A percentile compares a stretch with the other conserved stretches of the same genome.
These are phyloP conservation scores for Orbilia ellipsospora DNA, from an alignment of 2,329 filamentous ascomycete genomes.

Conservation along the genomic window DNA sequence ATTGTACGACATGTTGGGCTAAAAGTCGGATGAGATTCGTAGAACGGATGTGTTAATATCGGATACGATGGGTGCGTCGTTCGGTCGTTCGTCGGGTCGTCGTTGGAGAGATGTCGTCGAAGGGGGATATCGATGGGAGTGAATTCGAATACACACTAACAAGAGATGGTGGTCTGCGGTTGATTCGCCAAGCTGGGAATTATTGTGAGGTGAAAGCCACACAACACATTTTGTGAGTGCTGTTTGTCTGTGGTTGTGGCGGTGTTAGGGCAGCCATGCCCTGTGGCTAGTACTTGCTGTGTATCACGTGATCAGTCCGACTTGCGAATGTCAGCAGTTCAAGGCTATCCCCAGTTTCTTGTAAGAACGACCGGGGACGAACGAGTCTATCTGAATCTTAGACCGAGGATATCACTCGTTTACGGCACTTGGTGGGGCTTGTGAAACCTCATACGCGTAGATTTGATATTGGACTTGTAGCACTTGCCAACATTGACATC, in stretches of 20 bases:
- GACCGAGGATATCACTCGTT: no score
- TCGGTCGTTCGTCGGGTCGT: slow-evolving; percentile 3
- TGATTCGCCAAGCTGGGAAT: slow-evolving; percentile 42
- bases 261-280: slow-evolving; percentile 51
- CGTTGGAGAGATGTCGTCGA: slow-evolving; percentile 20
- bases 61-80: background rate
- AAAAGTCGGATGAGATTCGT: slow-evolving; percentile 2
- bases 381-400: no score
- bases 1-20: slow-evolving; percentile 50
- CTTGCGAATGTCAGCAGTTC: background rate
- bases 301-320: slow-evolving; percentile 30
- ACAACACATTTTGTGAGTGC: slow-evolving; percentile 32
- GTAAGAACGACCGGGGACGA: no score
- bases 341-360: no score
- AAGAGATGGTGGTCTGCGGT: slow-evolving; percentile 14
- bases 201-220: slow-evolving; percentile 49
- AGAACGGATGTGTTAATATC: background rate
- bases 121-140: background rate
- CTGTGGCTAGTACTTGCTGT: slow-evolving; percentile 28
- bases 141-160: background rate
- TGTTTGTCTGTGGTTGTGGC: slow-evolving; percentile 20
- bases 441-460: no score
- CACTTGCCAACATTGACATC: no score
- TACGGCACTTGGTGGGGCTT: no score
- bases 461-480: no score